A percentile compares a stretch with the other conserved stretches of the same genome.
Evolutionary conservation across 805 yeast species (phyloP).

Genomic region (Ogataea haglerorum): DNA sequence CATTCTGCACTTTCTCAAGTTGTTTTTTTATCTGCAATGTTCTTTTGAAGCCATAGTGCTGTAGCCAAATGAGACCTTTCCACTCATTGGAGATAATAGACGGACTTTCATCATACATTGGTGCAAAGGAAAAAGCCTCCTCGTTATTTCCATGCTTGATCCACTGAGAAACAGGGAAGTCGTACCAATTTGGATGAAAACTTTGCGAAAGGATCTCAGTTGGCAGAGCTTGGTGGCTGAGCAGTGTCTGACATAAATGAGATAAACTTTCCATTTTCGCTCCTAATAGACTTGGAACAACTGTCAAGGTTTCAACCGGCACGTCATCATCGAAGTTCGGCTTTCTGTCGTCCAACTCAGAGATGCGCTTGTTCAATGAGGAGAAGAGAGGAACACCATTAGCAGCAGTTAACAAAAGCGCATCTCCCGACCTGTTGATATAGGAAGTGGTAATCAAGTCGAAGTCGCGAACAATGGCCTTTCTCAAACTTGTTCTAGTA

Average conservation of each 20-base stretch:
- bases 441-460: conserved; percentile 54
- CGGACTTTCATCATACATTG: conserved; percentile 56
- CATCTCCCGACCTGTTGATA: conserved; percentile 56
- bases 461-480: conserved; percentile 53
- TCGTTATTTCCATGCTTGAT: conserved; percentile 40
- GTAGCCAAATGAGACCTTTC: conserved; percentile 51
- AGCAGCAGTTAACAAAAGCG: conserved; percentile 54
- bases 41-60: conserved; percentile 47
- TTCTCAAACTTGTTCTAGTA: conserved; percentile 31
- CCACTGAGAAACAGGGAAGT: conserved; percentile 66
- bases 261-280: conserved; percentile 41
- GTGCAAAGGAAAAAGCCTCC: conserved; percentile 57
- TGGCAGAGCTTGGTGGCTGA: conserved; percentile 16
- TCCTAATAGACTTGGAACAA: conserved; percentile 51
- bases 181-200: conserved; percentile 62
- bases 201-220: conserved; percentile 49
- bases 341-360: conserved; percentile 72
- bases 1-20: neutral
- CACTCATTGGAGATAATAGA: conserved; percentile 50
- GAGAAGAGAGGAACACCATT: conserved; percentile 78
- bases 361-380: conserved; percentile 57
- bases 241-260: conserved; percentile 38
- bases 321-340: conserved; percentile 53
- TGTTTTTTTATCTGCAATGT: conserved; percentile 23
- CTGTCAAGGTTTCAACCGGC: conserved; percentile 61